Base-by-base conservation (phyloP, 495 filamentous ascomycete species). In the Podospora fimiseda region DNA sequence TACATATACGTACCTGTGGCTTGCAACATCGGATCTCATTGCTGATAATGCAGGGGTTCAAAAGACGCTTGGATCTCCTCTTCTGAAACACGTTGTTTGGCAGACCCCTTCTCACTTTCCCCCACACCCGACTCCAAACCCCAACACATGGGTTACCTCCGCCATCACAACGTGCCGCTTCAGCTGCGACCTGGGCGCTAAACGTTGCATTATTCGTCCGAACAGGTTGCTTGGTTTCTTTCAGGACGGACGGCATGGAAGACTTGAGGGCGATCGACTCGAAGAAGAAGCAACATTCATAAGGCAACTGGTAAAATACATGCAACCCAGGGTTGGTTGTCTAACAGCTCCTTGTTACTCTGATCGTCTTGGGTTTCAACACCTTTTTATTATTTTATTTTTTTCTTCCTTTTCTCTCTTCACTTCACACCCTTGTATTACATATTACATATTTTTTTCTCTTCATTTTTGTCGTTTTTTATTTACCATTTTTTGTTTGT, bases 11-110 rank as follows among this genome's bases (percentile, higher is more conserved):
- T n/a, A n/a, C n/a, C n/a, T n/a, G n/a, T 55, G 57, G 58, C 53
- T 52, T 64, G 60, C 58, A 52, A 61, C 64, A 56, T 60, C 55
- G 54, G 55, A 57, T 60, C 46, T 52, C 43, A 58, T 53, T 64
- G 51, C 49, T 57, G 48, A 64, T 66, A 64, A 54, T 54, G 45
- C 50, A 11, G 27, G 27, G 27, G 27, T 5, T 5, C 27, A 11
- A 37, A 20, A 37, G 46, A 48, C 57, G 61, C 61, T 67, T 60
- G 52, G 59, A 64, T 62, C 61, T 43, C 55, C 48, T 13, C 21
- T 36, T 53, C 56, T 60, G 57, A 62, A 62, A 62, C 64, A 59
- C 51, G 24, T 13, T 38, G 14, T 50, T 52, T 52, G 55, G 55
- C 47, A 58, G 37, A 39, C 41, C 47, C 19, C 33, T 41, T 37